Evolutionary conservation across 176 grass and related monocot species (phyloP).

Genomic region (Echinochloa phyllopogon): DNA sequence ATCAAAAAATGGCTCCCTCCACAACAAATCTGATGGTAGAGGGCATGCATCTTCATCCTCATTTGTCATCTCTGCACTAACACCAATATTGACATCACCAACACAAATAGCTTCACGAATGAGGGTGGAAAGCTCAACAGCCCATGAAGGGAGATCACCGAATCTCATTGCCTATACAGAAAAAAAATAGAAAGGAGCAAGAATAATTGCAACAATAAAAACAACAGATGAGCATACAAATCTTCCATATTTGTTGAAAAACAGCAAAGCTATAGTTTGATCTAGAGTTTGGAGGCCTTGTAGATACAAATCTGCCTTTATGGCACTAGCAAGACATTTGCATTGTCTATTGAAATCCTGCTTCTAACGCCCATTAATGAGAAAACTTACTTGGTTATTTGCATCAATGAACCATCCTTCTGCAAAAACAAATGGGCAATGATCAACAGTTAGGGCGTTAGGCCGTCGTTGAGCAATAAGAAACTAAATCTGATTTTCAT

Average conservation of each 20-base stretch:
- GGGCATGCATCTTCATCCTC: slow-evolving; percentile 66
- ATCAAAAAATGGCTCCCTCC: slow-evolving; percentile 85
- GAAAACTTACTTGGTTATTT: slow-evolving; percentile 71
- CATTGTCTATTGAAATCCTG: not conserved
- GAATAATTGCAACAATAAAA: not conserved
- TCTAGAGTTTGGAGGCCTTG: not conserved
- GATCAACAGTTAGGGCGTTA: slow-evolving; percentile 1
- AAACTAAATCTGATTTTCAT: not conserved
- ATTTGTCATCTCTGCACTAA: slow-evolving; percentile 15
- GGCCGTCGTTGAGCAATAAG: slow-evolving; percentile 1
- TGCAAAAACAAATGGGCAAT: slow-evolving; percentile 50
- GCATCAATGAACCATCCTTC: slow-evolving; percentile 83
- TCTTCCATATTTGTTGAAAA: not conserved
- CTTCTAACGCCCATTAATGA: not conserved
- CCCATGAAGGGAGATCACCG: slow-evolving; percentile 82
- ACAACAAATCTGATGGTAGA: slow-evolving; percentile 72
- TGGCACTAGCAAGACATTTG: not conserved
- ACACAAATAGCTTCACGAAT: slow-evolving; percentile 63
- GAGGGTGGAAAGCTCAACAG: slow-evolving; percentile 63
- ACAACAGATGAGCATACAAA: not conserved
- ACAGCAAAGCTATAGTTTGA: not conserved
- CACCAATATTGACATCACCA: slow-evolving; percentile 38
- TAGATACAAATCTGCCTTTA: not conserved
- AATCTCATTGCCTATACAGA: slow-evolving; percentile 82
- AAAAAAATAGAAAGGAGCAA: not conserved